phyloP scores from a whole-genome alignment of 2,329 filamentous ascomycete species.

The Fusarium chlamydosporum region DNA sequence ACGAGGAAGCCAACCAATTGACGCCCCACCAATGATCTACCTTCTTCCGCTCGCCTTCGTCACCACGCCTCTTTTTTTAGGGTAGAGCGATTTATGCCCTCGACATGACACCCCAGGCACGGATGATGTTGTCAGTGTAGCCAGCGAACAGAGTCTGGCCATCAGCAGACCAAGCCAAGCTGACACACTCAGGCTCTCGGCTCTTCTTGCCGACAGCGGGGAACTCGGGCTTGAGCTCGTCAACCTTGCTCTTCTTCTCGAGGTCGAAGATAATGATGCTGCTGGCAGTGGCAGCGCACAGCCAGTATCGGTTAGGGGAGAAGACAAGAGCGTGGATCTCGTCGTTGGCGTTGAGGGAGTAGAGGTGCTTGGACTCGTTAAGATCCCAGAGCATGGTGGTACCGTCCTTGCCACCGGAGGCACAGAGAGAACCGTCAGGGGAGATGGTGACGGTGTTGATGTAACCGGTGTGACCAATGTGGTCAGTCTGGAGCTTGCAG shows the following conservation, averaged over 20 bases:
- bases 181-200: slow-evolving; percentile 98
- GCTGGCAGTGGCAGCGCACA: slow-evolving; percentile 96
- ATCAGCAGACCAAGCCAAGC: slow-evolving; percentile 96
- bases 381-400: slow-evolving; percentile 99
- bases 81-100: slow-evolving; percentile 73
- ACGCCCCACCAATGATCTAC: slow-evolving; percentile 64
- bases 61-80: slow-evolving; percentile 50
- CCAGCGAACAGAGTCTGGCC: slow-evolving; percentile 99
- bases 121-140: slow-evolving; percentile 99
- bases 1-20: slow-evolving; percentile 63
- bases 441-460: slow-evolving; percentile 99
- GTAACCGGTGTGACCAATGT: slow-evolving; percentile 99
- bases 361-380: slow-evolving; percentile 99
- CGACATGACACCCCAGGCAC: slow-evolving; percentile 98
- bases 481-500: slow-evolving; percentile 99
- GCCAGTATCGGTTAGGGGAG: slow-evolving; percentile 99
- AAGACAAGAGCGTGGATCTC: slow-evolving; percentile 99
- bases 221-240: slow-evolving; percentile 99
- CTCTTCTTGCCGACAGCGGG: slow-evolving; percentile 98
- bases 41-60: slow-evolving; percentile 52
- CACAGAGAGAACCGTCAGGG: slow-evolving; percentile 98
- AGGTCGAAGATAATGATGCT: slow-evolving; percentile 99
- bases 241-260: slow-evolving; percentile 99
- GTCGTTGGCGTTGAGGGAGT: slow-evolving; percentile 99
- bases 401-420: slow-evolving; percentile 99